These are phyloP conservation scores for Pseudocercospora cruenta DNA, from an alignment of 2,329 filamentous ascomycete genomes.

Conservation along the genomic window DNA sequence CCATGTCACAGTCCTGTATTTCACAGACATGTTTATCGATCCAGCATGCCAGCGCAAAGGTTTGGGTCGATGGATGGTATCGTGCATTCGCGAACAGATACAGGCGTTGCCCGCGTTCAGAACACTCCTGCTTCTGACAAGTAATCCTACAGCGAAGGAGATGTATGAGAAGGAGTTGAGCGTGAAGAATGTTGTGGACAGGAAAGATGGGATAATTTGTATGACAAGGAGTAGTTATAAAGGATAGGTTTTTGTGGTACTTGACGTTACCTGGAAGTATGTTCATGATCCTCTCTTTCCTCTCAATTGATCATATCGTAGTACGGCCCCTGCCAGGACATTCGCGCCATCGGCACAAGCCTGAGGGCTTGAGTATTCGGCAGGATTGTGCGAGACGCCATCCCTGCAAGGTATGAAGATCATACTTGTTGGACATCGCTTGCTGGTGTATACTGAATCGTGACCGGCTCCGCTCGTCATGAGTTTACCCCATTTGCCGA, in stretches of 20 bases:
- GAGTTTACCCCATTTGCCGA: slow-evolving; percentile 44
- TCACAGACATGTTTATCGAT: slow-evolving; percentile 35
- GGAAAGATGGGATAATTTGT: slow-evolving; percentile 12
- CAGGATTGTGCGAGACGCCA: slow-evolving; percentile 53
- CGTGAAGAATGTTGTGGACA: slow-evolving; percentile 26
- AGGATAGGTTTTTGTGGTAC: not conserved
- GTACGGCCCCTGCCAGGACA: slow-evolving; percentile 54
- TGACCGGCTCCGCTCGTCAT: slow-evolving; percentile 70
- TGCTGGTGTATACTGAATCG: slow-evolving; percentile 54
- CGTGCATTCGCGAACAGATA: slow-evolving; percentile 29
- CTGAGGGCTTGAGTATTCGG: slow-evolving; percentile 50
- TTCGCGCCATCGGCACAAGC: slow-evolving; percentile 54
- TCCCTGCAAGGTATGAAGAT: slow-evolving; percentile 54
- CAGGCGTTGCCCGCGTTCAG: slow-evolving; percentile 28
- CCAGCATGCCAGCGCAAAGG: slow-evolving; percentile 26
- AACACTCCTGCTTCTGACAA: slow-evolving; percentile 29
- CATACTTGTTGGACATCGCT: slow-evolving; percentile 53
- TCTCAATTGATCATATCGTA: slow-evolving; percentile 51
- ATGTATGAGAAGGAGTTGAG: slow-evolving; percentile 31
- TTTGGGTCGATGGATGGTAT: slow-evolving; percentile 33
- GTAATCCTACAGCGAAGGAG: slow-evolving; percentile 18
- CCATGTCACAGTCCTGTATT: slow-evolving; percentile 31
- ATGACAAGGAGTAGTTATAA: slow-evolving; percentile 22
- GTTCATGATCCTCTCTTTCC: not conserved
- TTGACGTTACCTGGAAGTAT: not conserved